Conservation (phyloP, 192 early-diverging fungal species). For the Bifiguratus adelaidae region DNA sequence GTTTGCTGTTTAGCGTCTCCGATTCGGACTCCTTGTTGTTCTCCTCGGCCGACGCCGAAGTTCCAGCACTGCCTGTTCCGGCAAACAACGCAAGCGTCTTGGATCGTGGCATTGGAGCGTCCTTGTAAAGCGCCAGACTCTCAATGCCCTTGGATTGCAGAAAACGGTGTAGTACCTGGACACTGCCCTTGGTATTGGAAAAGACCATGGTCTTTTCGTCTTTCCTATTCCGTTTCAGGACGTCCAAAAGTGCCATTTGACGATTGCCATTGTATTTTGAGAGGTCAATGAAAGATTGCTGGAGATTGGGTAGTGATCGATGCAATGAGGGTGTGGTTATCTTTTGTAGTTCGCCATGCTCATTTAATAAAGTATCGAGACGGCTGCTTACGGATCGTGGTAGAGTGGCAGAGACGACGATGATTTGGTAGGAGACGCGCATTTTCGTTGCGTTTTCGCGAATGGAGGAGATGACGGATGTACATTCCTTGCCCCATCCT, state of each 20-base stretch:
- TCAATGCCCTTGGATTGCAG: conserved; percentile 31
- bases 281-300: conserved; percentile 74
- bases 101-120: conserved; percentile 19
- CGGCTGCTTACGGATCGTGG: conserved; percentile 54
- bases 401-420: conserved; percentile 61
- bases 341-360: conserved; percentile 36
- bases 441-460: conserved; percentile 24
- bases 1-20: conserved; percentile 6
- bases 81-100: conserved; percentile 29
- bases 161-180: conserved; percentile 40
- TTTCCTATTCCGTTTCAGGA: conserved; percentile 50
- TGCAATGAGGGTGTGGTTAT: conserved; percentile 79
- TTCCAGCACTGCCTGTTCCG: neutral
- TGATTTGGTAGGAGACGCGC: conserved; percentile 31
- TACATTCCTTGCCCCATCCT: conserved; percentile 61
- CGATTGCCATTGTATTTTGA: conserved; percentile 58
- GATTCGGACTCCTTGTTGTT: conserved; percentile 1
- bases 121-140: conserved; percentile 18
- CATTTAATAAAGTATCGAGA: conserved; percentile 42
- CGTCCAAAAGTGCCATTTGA: conserved; percentile 58
- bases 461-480: conserved; percentile 36
- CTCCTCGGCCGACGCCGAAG: conserved; percentile 1
- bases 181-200: conserved; percentile 66
- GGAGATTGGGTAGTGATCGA: conserved; percentile 55
- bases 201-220: conserved; percentile 70